Percentiles rank a stretch among this genome's conserved stretches.
Conservation (phyloP, 108 stramenopile genomes). For the Parmales sp. region DNA sequence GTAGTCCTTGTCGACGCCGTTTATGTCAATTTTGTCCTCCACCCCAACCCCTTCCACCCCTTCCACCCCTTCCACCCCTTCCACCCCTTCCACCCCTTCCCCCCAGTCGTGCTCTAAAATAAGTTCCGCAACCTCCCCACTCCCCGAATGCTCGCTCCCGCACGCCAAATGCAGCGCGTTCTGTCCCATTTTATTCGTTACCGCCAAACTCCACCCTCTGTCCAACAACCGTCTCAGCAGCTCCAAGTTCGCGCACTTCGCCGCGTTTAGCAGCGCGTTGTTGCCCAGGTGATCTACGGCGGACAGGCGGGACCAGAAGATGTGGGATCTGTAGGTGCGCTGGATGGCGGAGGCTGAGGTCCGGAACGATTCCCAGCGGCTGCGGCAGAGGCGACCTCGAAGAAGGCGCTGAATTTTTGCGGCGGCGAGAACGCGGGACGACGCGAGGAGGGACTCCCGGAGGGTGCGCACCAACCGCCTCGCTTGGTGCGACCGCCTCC, state of each 20-base stretch:
- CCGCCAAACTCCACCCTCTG: neutral
- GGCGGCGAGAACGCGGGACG: too few species aligned
- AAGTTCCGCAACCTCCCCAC: neutral
- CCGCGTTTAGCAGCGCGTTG: constrained; percentile 3
- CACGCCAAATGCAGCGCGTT: neutral
- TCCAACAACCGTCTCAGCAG: neutral
- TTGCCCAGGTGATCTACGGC: neutral
- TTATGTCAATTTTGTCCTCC: too few species aligned
- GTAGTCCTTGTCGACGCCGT: neutral
- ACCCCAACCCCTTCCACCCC: too few species aligned
- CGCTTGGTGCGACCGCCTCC: neutral
- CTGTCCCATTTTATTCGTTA: neutral
- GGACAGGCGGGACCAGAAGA: neutral
- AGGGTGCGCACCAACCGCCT: too few species aligned
- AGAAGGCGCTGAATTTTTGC: too few species aligned
- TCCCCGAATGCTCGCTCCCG: neutral
- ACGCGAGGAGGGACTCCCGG: too few species aligned
- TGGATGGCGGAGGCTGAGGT: neutral
- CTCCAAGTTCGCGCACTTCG: constrained; percentile 1
- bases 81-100: neutral
- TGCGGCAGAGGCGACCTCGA: too few species aligned
- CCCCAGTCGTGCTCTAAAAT: neutral
- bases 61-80: too few species aligned
- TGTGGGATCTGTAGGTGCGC: neutral
- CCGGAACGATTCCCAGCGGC: too few species aligned